phyloP scores from a whole-genome alignment of 1,284 basidiomycete species.

The Volvariella surrecta region DNA sequence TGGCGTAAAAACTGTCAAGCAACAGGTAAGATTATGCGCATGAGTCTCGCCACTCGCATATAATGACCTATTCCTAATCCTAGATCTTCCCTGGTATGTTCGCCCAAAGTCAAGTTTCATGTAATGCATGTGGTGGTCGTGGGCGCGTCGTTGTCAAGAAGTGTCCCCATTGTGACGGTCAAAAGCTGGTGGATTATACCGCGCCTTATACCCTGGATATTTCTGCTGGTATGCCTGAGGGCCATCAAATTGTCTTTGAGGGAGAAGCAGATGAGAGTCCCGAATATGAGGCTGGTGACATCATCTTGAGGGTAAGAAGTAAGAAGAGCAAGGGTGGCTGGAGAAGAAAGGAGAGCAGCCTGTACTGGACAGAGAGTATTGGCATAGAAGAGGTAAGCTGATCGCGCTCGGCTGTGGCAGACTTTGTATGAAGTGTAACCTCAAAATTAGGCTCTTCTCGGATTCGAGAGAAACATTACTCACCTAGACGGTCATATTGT shows the following conservation, averaged over 20 bases:
- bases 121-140: slow-evolving; percentile 76
- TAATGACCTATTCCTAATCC: background rate
- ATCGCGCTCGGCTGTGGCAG: slow-evolving; percentile 12
- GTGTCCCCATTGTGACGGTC: slow-evolving; percentile 78
- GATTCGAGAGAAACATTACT: slow-evolving; percentile 79
- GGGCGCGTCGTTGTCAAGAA: slow-evolving; percentile 69
- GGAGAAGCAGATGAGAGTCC: slow-evolving; percentile 91
- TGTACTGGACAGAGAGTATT: slow-evolving; percentile 88
- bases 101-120: slow-evolving; percentile 72
- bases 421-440: slow-evolving; percentile 4
- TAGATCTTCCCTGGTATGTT: slow-evolving; percentile 94
- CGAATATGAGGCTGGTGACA: slow-evolving; percentile 89
- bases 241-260: slow-evolving; percentile 85
- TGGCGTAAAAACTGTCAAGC: slow-evolving; percentile 78
- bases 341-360: slow-evolving; percentile 78
- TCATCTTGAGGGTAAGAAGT: slow-evolving; percentile 77
- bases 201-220: slow-evolving; percentile 79
- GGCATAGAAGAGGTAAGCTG: slow-evolving; percentile 81
- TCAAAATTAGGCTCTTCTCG: slow-evolving; percentile 58
- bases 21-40: slow-evolving; percentile 43
- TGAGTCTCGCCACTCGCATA: background rate
- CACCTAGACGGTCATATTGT: slow-evolving; percentile 87
- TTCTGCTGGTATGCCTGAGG: slow-evolving; percentile 84
- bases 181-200: slow-evolving; percentile 78
- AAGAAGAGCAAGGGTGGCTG: slow-evolving; percentile 71